Conservation (phyloP, 495 filamentous ascomycete species). For the Aspergillus sclerotioniger region DNA sequence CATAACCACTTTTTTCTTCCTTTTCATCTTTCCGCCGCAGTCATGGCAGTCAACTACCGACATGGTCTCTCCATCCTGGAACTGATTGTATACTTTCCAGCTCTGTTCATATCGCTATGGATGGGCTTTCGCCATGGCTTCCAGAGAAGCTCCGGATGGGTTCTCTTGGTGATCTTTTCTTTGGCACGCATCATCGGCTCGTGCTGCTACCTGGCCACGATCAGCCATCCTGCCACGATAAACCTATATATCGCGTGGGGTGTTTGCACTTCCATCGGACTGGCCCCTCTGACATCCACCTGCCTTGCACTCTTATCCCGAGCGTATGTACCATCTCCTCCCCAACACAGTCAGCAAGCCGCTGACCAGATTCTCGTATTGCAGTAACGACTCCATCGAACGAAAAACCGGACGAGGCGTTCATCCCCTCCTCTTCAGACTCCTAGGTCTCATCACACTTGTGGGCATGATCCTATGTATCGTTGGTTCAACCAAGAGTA, state of each 20-base stretch:
- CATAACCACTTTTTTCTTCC: not conserved
- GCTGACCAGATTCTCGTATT: not conserved
- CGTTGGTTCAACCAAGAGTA: conserved; percentile 13
- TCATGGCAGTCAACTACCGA: conserved; percentile 24
- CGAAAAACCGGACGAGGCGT: conserved; percentile 13
- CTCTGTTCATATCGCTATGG: conserved; percentile 29
- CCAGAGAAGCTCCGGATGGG: conserved; percentile 30
- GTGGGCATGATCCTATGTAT: conserved; percentile 23
- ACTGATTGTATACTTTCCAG: conserved; percentile 33
- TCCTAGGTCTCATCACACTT: conserved; percentile 15
- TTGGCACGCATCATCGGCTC: conserved; percentile 36
- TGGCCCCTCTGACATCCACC: conserved; percentile 23
- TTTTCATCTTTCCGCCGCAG: too few relatives aligned
- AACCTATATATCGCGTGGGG: conserved; percentile 23
- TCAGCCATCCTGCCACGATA: conserved; percentile 23
- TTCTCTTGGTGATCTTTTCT: conserved; percentile 38
- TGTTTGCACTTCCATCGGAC: conserved; percentile 25
- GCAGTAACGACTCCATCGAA: conserved; percentile 24
- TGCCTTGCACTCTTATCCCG: conserved; percentile 20
- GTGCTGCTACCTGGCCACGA: conserved; percentile 36
- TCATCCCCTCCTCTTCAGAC: conserved; percentile 27
- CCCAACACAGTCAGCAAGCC: not conserved
- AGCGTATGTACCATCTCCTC: conserved; percentile 17
- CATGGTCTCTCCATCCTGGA: conserved; percentile 39
- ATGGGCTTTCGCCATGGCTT: conserved; percentile 43